Base-by-base conservation (phyloP, 169 alveolate genomes). In the Cryptosporidium parvum region DNA sequence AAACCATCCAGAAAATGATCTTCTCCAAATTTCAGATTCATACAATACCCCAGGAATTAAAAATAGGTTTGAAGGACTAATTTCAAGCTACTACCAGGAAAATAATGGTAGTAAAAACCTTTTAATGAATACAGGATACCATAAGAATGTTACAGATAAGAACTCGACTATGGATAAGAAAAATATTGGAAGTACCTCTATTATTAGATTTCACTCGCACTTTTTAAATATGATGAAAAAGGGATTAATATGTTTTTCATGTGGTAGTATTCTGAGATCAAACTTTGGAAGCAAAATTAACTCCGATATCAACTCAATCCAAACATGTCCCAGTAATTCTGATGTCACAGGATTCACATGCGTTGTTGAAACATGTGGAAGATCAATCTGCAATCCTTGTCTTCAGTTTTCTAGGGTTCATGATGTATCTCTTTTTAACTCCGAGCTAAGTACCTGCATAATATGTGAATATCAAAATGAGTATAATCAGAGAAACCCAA, bases 241-340 rank as follows among this genome's bases (percentile, higher is more conserved):
- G 37, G 89, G 89, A 16, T 56, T 80, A 45, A 80, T 80, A 16
- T 80, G 89, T 80, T 80, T 80, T 80, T 80, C 89, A 23, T 80
- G 89, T 42, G 89, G 89, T 16, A 62, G 26, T 21, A 21, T 65
- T 29, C n/a, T 72, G 39, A 48, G 29, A 23, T 48, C 70, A 18
- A 45, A 23, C 18, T 39, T 26, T 39, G 70, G 39, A 14, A 51
- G 69, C 14, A 75, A 65, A 37, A 31, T 58, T 18, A 59, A 58
- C 26, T 52, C 51, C 18, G 89, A 80, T 12, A 80, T 80, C 37
- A 23, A 39, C 10, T 62, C 89, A 4, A 62, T 65, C 2, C 62
- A 39, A 31, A 80, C 89, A 23, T 80, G 89, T 80, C 68, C 89
- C 16, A 80, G 58, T 29, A 62, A 23, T 42, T 62, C 89, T 14